Evolutionary conservation across 768 basidiomycete species (phyloP).

Genomic region (Psilocybe cyanescens): DNA sequence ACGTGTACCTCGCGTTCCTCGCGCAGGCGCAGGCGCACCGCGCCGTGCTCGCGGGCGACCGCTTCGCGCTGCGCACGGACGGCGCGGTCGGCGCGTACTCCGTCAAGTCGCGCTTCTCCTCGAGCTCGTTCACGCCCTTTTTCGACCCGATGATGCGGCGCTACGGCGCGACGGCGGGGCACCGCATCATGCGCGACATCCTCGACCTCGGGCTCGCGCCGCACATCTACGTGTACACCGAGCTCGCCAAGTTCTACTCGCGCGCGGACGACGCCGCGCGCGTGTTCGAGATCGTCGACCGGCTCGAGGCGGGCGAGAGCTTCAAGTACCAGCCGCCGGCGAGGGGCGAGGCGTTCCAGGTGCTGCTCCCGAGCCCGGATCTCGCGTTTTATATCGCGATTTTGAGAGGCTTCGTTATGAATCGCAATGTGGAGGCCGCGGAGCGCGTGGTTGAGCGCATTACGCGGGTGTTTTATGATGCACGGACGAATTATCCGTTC

Average conservation of each 20-base stretch:
- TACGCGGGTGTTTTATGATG: background rate
- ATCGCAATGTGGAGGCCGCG: slow-evolving; percentile 18
- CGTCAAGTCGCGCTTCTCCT: slow-evolving; percentile 5
- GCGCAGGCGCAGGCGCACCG: slow-evolving; percentile 15
- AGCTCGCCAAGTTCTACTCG: slow-evolving; percentile 43
- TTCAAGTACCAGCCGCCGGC: background rate
- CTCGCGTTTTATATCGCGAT: slow-evolving; percentile 26
- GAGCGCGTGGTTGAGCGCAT: slow-evolving; percentile 14
- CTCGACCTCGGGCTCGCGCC: slow-evolving; percentile 46
- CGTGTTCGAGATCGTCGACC: slow-evolving; percentile 45
- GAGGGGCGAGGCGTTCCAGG: background rate
- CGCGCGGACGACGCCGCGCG: slow-evolving; percentile 31
- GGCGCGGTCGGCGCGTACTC: slow-evolving; percentile 5
- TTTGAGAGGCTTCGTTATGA: slow-evolving; percentile 24
- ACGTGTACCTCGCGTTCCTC: slow-evolving; percentile 50
- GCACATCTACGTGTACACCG: slow-evolving; percentile 49
- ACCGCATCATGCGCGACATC: slow-evolving; percentile 58
- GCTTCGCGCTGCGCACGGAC: background rate
- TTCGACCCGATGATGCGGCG: slow-evolving; percentile 40
- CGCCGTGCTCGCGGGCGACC: background rate
- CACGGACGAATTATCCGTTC: background rate
- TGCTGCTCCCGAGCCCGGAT: slow-evolving; percentile 20
- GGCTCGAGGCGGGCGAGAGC: slow-evolving; percentile 34
- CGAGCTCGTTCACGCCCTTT: slow-evolving; percentile 55
- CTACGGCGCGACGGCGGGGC: slow-evolving; percentile 34